Evolutionary conservation across 1,139 yeast species (phyloP).

Genomic region (Yamadazyma taylorii): DNA sequence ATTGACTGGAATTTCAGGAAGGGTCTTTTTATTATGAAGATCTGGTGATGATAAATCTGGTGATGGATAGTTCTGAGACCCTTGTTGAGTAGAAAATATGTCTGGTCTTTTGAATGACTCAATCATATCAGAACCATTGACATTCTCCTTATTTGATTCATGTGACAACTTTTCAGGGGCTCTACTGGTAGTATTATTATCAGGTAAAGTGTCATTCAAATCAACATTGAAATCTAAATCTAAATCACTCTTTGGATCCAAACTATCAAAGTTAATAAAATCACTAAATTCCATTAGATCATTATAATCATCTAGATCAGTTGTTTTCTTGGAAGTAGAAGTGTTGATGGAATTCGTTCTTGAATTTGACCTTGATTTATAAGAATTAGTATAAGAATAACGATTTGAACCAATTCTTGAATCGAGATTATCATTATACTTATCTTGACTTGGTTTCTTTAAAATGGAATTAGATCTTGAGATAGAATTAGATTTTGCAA

Average conservation of each 20-base stretch:
- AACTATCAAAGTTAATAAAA: slow-evolving; percentile 58
- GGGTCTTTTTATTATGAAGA: neutral
- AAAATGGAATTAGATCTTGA: slow-evolving; percentile 51
- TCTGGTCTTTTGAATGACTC: neutral
- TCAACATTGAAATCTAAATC: neutral
- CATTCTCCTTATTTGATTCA: neutral
- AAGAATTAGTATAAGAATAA: slow-evolving; percentile 1
- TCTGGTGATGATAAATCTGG: slow-evolving; percentile 1
- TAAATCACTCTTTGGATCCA: slow-evolving; percentile 13
- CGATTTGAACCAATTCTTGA: slow-evolving; percentile 2
- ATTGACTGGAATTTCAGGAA: neutral
- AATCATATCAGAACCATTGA: neutral
- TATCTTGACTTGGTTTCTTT: slow-evolving; percentile 27
- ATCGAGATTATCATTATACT: slow-evolving; percentile 5
- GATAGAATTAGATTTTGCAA: slow-evolving; percentile 9
- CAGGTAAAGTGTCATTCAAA: neutral
- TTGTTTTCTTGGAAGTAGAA: slow-evolving; percentile 1
- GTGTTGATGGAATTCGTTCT: slow-evolving; percentile 1
- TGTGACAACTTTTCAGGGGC: too few relatives aligned
- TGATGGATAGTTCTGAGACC: neutral
- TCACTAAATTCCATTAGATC: slow-evolving; percentile 63
- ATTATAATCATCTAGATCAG: slow-evolving; percentile 21
- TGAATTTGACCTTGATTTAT: neutral
- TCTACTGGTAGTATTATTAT: neutral
- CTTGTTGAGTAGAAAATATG: neutral